These are phyloP conservation scores for Didymella segeticola DNA, from an alignment of 2,329 filamentous ascomycete species.

Conservation along the genomic window DNA sequence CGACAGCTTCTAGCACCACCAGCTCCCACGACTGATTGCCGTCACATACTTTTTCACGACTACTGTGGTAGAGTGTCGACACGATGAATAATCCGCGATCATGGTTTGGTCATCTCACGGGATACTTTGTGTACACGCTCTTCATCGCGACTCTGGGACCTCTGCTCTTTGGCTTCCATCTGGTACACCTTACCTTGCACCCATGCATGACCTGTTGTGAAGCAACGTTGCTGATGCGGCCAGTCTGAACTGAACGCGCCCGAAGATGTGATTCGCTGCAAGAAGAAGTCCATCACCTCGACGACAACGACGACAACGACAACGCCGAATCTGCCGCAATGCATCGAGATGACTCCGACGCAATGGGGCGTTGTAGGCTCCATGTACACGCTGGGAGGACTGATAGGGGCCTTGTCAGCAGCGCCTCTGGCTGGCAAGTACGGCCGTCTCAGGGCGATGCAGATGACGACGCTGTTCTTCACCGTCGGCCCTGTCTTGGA, in stretches of 20 bases:
- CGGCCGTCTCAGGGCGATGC: conserved; percentile 79
- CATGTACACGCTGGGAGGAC: conserved; percentile 87
- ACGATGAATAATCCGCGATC: conserved; percentile 47
- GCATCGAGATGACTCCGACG: conserved; percentile 84
- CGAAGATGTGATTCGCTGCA: conserved; percentile 90
- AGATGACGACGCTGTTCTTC: conserved; percentile 78
- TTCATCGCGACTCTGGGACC: conserved; percentile 82
- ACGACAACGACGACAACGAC: conserved; percentile 37
- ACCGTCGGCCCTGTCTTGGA: conserved; percentile 77
- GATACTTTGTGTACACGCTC: conserved; percentile 79
- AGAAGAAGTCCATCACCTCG: conserved; percentile 61
- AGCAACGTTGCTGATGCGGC: not conserved
- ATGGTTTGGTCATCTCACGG: conserved; percentile 63
- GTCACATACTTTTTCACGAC: too few species aligned
- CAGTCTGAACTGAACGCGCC: conserved; percentile 95
- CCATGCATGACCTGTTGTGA: too few species aligned
- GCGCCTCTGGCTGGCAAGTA: conserved; percentile 79
- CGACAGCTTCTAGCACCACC: too few species aligned
- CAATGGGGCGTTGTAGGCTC: conserved; percentile 88
- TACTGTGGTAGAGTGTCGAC: not conserved
- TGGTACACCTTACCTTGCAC: conserved; percentile 61
- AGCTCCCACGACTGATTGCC: conserved; percentile 13
- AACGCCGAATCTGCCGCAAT: conserved; percentile 66
- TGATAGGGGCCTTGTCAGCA: conserved; percentile 79
- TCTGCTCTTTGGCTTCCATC: conserved; percentile 91